Evolutionary conservation across 1,284 basidiomycete genomes (phyloP).

Genomic region (Fistulinella staudtii): DNA sequence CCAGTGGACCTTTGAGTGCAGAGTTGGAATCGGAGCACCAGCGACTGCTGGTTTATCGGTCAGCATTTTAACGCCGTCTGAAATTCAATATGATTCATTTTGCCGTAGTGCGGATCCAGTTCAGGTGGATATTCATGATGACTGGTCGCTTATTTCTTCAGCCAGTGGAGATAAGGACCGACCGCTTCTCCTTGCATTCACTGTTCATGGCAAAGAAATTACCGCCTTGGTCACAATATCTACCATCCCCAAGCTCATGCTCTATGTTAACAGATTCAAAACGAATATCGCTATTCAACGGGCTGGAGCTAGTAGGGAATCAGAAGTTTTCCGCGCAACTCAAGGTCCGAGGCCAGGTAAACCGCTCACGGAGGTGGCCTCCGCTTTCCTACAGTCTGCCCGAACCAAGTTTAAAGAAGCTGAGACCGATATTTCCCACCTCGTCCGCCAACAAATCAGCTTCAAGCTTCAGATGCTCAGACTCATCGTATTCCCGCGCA

Average conservation of each 20-base stretch:
- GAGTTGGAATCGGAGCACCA: conserved; percentile 76
- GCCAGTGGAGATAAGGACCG: conserved; percentile 42
- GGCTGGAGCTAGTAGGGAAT: conserved; percentile 69
- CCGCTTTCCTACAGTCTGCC: conserved; percentile 77
- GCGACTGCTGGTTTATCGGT: conserved; percentile 77
- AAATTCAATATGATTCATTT: background rate
- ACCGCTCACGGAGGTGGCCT: conserved; percentile 76
- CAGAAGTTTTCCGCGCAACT: conserved; percentile 64
- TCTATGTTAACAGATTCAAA: conserved; percentile 69
- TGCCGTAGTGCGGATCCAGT: conserved; percentile 69
- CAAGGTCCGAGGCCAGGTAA: conserved; percentile 68
- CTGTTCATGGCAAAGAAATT: conserved; percentile 70
- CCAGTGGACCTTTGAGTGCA: conserved; percentile 66
- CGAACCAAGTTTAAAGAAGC: conserved; percentile 62
- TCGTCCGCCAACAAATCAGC: conserved; percentile 68
- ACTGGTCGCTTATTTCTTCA: conserved; percentile 64
- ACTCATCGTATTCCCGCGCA: conserved; percentile 71
- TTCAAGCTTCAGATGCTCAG: conserved; percentile 59
- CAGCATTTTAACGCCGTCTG: conserved; percentile 24
- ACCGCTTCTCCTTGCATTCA: conserved; percentile 73
- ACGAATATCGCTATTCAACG: conserved; percentile 69
- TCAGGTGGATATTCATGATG: conserved; percentile 72
- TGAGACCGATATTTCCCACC: conserved; percentile 54
- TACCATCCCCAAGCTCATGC: conserved; percentile 69
- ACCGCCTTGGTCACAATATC: conserved; percentile 67